Conservation (phyloP, 202 grass and related monocot species). For the Dendrocalamus latiflorus region DNA sequence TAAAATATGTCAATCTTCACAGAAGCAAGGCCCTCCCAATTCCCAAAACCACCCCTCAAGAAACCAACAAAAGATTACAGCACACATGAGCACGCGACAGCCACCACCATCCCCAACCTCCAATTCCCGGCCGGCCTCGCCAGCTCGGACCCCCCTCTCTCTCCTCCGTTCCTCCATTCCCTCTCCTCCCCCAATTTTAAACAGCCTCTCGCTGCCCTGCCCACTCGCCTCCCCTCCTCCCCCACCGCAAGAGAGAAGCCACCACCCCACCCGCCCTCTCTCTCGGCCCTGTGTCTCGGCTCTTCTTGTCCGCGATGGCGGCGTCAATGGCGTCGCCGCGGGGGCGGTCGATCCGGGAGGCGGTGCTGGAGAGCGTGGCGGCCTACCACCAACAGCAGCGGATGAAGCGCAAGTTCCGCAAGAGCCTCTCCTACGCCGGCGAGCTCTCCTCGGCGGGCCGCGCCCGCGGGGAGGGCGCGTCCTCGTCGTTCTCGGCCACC, state of each 20-base stretch:
- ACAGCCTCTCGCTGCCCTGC: too few species aligned
- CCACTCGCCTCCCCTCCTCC: not conserved
- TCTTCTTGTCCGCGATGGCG: constrained; percentile 30
- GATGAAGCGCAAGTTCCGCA: constrained; percentile 46
- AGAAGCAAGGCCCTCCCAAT: too few species aligned
- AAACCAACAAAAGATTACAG: too few species aligned
- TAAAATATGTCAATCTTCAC: too few species aligned
- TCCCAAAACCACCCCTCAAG: too few species aligned
- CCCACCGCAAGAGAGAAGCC: not conserved
- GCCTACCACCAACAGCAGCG: constrained; percentile 75
- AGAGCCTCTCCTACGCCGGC: constrained; percentile 62
- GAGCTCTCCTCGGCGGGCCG: constrained; percentile 48
- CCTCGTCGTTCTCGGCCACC: too few species aligned
- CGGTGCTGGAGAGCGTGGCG: constrained; percentile 77
- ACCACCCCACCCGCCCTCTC: not conserved
- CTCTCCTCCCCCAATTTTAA: too few species aligned
- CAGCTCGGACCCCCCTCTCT: constrained; percentile 16
- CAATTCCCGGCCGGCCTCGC: constrained; percentile 21
- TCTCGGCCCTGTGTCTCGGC: not conserved
- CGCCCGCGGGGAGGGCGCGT: constrained; percentile 2
- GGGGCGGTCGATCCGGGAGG: constrained; percentile 67
- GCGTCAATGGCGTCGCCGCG: constrained; percentile 57
- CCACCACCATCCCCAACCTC: not conserved
- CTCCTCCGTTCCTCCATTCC: too few species aligned
- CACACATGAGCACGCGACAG: too few species aligned